Evolutionary conservation across 805 yeast genomes (phyloP).

Genomic region (Clavispora fructus): DNA sequence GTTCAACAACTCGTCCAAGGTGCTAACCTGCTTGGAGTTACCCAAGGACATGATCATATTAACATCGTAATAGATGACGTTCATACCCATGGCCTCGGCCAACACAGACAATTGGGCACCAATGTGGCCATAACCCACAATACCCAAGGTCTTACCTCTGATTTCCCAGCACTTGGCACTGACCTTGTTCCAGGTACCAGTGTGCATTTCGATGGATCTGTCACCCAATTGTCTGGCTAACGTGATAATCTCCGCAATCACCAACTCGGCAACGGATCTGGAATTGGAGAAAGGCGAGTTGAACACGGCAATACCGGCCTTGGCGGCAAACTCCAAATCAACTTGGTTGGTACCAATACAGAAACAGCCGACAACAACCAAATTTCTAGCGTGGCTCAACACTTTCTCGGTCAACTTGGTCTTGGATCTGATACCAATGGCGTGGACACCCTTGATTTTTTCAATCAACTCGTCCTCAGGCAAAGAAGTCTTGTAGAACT

Average conservation of each 20-base stretch:
- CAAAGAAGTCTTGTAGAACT: conserved; percentile 81
- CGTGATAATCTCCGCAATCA: conserved; percentile 89
- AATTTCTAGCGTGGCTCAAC: conserved; percentile 79
- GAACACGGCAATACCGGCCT: conserved; percentile 91
- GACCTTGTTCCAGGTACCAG: conserved; percentile 98
- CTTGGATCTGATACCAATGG: conserved; percentile 96
- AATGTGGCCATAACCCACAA: conserved; percentile 96
- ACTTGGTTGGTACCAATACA: conserved; percentile 99
- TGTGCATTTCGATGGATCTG: conserved; percentile 91
- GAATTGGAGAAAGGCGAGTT: conserved; percentile 98
- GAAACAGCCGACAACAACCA: conserved; percentile 93
- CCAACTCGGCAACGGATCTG: conserved; percentile 96
- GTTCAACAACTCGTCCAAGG: conserved; percentile 75
- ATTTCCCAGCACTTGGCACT: conserved; percentile 96
- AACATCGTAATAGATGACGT: conserved; percentile 88
- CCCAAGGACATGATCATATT: conserved; percentile 93
- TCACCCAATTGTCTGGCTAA: conserved; percentile 96
- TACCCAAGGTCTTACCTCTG: conserved; percentile 96
- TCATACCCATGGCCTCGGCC: conserved; percentile 98
- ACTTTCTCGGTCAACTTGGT: conserved; percentile 80
- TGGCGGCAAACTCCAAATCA: conserved; percentile 86
- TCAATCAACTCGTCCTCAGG: conserved; percentile 92
- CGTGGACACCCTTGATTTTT: conserved; percentile 90
- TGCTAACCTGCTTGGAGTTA: conserved; percentile 86
- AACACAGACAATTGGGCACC: conserved; percentile 95